These are phyloP conservation scores for Reutealis trisperma DNA, from an alignment of 345 rosid genomes.

Conservation along the genomic window DNA sequence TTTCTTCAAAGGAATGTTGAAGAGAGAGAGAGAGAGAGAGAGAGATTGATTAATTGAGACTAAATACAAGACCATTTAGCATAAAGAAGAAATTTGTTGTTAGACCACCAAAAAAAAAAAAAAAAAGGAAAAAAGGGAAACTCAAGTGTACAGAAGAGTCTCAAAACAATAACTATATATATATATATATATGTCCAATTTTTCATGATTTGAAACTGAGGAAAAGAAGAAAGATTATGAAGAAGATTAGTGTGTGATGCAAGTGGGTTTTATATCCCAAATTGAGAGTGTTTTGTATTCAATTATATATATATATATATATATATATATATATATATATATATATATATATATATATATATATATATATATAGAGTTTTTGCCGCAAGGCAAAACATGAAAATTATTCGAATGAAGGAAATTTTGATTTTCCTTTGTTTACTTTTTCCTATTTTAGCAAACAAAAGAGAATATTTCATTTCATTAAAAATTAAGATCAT, in stretches of 20 bases:
- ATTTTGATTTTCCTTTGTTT: not conserved
- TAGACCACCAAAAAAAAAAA: too few species aligned
- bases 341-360: too few species aligned
- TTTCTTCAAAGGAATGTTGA: not conserved
- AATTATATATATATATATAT: not conserved
- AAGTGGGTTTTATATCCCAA: not conserved
- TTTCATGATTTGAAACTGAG: not conserved
- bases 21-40: not conserved
- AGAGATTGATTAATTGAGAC: not conserved
- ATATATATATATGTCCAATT: not conserved
- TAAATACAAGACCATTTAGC: not conserved
- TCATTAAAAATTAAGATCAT: too few species aligned
- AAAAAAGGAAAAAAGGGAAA: not conserved
- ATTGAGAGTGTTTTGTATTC: not conserved
- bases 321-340: too few species aligned
- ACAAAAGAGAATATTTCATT: too few species aligned
- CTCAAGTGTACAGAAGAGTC: constrained; percentile 31
- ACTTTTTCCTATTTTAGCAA: too few species aligned
- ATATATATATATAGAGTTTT: too few species aligned
- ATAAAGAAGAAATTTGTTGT: not conserved
- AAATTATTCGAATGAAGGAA: not conserved
- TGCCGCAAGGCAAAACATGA: not conserved
- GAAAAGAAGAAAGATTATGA: not conserved
- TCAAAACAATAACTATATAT: not conserved
- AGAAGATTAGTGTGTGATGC: not conserved